A percentile compares a stretch with the other conserved stretches of the same genome.
Evolutionary conservation across 2,329 filamentous ascomycete species (phyloP).

Genomic region (Byssochlamys sp.): DNA sequence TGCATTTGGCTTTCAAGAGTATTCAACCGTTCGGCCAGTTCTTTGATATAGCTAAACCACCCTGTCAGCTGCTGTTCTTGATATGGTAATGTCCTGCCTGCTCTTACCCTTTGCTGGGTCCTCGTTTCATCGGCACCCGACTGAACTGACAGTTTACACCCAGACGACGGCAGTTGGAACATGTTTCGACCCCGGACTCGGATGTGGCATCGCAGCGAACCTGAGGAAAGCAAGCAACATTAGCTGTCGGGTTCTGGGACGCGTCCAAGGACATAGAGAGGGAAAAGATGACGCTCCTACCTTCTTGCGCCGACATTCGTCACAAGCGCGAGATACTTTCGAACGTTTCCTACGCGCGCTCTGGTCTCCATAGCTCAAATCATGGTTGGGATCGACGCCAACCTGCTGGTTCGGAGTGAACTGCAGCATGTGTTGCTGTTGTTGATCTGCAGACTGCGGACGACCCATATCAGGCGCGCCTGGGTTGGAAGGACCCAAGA

Average conservation of each 20-base stretch:
- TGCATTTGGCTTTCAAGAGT: conserved; percentile 69
- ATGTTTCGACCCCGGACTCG: conserved; percentile 63
- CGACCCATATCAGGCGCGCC: conserved; percentile 28
- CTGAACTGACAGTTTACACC: conserved; percentile 75
- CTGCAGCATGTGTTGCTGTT: conserved; percentile 33
- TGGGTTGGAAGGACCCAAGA: conserved; percentile 28
- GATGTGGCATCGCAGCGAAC: conserved; percentile 77
- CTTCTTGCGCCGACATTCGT: conserved; percentile 82
- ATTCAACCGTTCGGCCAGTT: conserved; percentile 74
- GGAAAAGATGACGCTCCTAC: conserved; percentile 20
- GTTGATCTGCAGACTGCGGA: conserved; percentile 28
- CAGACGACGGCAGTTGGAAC: conserved; percentile 70
- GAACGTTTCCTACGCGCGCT: conserved; percentile 65
- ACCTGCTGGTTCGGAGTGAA: conserved; percentile 37
- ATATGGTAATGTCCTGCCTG: neutral
- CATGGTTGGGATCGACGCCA: conserved; percentile 36
- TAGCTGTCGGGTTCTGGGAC: conserved; percentile 13
- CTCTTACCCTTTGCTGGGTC: conserved; percentile 71
- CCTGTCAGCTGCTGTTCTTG: conserved; percentile 12
- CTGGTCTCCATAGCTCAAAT: conserved; percentile 47
- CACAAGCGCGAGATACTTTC: conserved; percentile 80
- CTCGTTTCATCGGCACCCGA: conserved; percentile 75
- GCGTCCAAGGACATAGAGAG: conserved; percentile 7
- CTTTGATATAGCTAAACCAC: conserved; percentile 67
- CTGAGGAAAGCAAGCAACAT: conserved; percentile 22